Evolutionary conservation across 1,284 basidiomycete genomes (phyloP).

Genomic region (Ustilago sp.): DNA sequence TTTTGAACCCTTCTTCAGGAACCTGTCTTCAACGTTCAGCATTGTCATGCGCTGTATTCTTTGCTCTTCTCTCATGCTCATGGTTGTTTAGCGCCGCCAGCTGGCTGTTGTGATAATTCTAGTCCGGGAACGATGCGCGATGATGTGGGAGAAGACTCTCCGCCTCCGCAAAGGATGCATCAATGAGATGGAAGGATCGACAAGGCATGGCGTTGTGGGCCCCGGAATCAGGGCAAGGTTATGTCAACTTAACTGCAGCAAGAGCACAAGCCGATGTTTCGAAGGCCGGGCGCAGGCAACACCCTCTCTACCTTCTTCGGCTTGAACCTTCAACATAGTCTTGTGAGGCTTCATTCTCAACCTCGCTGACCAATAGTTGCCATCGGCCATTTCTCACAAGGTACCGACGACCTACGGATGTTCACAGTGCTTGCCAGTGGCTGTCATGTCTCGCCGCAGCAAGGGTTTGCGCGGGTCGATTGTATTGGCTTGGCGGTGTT

Average conservation of each 20-base stretch:
- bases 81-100: background rate
- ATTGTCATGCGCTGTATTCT: background rate
- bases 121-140: constrained; percentile 11
- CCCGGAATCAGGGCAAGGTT: background rate
- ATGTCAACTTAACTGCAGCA: background rate
- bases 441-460: constrained; percentile 7
- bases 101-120: constrained; percentile 2
- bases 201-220: constrained; percentile 8
- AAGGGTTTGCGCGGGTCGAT: background rate
- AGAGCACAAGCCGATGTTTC: constrained; percentile 9
- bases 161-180: constrained; percentile 5
- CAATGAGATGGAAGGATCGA: constrained; percentile 9
- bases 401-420: background rate
- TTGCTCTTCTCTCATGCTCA: constrained; percentile 1
- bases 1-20: background rate
- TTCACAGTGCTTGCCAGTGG: background rate
- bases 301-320: background rate
- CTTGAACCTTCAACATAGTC: background rate
- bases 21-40: background rate
- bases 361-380: background rate
- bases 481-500: constrained; percentile 4
- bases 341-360: background rate
- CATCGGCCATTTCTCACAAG: background rate
- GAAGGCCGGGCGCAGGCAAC: constrained; percentile 14
- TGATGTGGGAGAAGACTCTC: constrained; percentile 33